Percentiles rank a stretch among this genome's conserved stretches.
phyloP scores from a whole-genome alignment of 2,329 filamentous ascomycete species.

The Pezicula carpinea region DNA sequence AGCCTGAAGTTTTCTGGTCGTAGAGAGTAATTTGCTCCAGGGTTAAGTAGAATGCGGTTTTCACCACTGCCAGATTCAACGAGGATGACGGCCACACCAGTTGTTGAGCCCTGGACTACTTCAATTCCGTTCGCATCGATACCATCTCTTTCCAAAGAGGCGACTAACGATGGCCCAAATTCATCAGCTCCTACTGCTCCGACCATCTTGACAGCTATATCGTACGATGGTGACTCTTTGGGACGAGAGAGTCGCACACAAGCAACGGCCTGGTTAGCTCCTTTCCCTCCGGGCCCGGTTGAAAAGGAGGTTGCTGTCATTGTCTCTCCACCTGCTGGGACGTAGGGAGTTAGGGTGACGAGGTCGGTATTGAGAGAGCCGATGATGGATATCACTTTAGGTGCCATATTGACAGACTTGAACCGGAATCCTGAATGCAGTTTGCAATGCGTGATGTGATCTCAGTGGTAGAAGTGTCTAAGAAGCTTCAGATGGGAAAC shows the following conservation, averaged over 20 bases:
- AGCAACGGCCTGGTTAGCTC: slow-evolving; percentile 91
- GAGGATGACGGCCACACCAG: slow-evolving; percentile 70
- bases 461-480: too few relatives aligned
- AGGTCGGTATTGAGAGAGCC: slow-evolving; percentile 95
- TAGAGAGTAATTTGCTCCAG: slow-evolving; percentile 61
- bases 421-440: neutral
- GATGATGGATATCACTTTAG: slow-evolving; percentile 65
- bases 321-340: slow-evolving; percentile 83
- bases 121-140: slow-evolving; percentile 54
- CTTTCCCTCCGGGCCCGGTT: slow-evolving; percentile 85
- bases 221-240: slow-evolving; percentile 23
- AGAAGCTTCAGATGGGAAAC: too few relatives aligned
- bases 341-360: slow-evolving; percentile 78
- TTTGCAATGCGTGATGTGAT: too few relatives aligned
- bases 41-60: slow-evolving; percentile 71
- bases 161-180: slow-evolving; percentile 57
- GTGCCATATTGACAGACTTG: slow-evolving; percentile 12
- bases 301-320: slow-evolving; percentile 73
- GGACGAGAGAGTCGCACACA: slow-evolving; percentile 74
- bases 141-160: slow-evolving; percentile 54
- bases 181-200: slow-evolving; percentile 68
- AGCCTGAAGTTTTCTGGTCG: slow-evolving; percentile 34
- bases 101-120: slow-evolving; percentile 43
- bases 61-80: slow-evolving; percentile 69
- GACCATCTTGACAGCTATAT: slow-evolving; percentile 59